Evolutionary conservation across 768 basidiomycete species (phyloP).

Genomic region (Naganishia vaughanmartiniae): DNA sequence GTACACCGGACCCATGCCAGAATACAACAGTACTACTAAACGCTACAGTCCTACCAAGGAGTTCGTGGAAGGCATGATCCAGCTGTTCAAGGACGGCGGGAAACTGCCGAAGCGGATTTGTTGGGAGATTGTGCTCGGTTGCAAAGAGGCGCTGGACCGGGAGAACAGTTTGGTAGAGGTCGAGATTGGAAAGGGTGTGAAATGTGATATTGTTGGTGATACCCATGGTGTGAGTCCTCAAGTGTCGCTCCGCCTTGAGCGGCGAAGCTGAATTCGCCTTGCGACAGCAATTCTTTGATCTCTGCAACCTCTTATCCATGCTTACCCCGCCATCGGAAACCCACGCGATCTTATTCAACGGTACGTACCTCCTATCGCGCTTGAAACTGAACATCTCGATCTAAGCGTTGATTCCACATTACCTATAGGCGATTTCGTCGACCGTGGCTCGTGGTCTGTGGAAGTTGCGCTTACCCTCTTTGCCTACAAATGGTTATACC

Average conservation of each 20-base stretch:
- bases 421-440: constrained; percentile 73
- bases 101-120: constrained; percentile 81
- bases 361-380: constrained; percentile 18
- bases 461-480: constrained; percentile 80
- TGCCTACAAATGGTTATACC: constrained; percentile 96
- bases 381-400: background rate
- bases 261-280: background rate
- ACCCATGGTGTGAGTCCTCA: constrained; percentile 60
- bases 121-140: constrained; percentile 93
- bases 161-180: constrained; percentile 81
- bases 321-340: constrained; percentile 79
- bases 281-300: constrained; percentile 85
- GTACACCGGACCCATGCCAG: constrained; percentile 73
- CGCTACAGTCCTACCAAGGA: constrained; percentile 66
- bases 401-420: constrained; percentile 56
- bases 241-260: background rate
- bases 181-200: constrained; percentile 69
- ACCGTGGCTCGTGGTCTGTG: constrained; percentile 65
- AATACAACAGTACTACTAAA: constrained; percentile 56
- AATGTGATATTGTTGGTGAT: constrained; percentile 92
- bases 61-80: constrained; percentile 81
- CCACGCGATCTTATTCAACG: constrained; percentile 60
- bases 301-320: constrained; percentile 78
- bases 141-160: constrained; percentile 68
- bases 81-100: constrained; percentile 93